Base-by-base conservation (phyloP, 495 filamentous ascomycete genomes). In the Daldinia loculata region DNA sequence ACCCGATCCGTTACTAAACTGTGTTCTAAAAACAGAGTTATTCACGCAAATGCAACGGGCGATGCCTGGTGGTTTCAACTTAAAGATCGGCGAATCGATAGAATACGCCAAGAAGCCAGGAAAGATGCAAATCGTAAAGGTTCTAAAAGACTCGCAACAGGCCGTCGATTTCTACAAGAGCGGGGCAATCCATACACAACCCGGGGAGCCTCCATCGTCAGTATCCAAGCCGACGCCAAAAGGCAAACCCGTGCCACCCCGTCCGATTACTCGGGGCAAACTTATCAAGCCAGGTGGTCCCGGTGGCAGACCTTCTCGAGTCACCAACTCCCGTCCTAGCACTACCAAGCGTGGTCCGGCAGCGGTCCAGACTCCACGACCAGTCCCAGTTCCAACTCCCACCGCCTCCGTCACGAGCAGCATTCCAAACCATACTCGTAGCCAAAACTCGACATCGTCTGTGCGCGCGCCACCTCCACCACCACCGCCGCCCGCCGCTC, bases 101-200 rank as follows among this genome's bases (percentile, higher is more conserved):
- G 93, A 98, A 76, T 99, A 95, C 79, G 93, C 94, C 75, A 99
- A 98, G 87, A 99, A 99, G 82, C 96, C 96, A 3, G 93, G 93
- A 36, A 99, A 99, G 83, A 85, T 92, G 74, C 89, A 93, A 48
- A 73, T 86, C 2, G 89, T 99, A 70, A 98, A 98, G 84, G 91
- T 89, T 2, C 75, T 97, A 66, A 97, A 97, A 79, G 96, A 99
- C 75, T 81, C 85, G 2, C 88, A 92, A 5, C 85, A 84, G 12
- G 83, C 89, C n/a, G 87, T 90, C 43, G 96, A 98, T 76, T 84
- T 89, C 71, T 99, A 99, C 84, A 99, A 99, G 86, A 96, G 92
- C 70, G 89, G 92, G 62, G 90, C 90, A 9, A 89, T 99, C 63
- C 96, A 97, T 75, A 97, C 94, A 1, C 88, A 88, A 27, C 89